Conservation (phyloP, 805 yeast species). For the Metschnikowia drakensbergensis region DNA sequence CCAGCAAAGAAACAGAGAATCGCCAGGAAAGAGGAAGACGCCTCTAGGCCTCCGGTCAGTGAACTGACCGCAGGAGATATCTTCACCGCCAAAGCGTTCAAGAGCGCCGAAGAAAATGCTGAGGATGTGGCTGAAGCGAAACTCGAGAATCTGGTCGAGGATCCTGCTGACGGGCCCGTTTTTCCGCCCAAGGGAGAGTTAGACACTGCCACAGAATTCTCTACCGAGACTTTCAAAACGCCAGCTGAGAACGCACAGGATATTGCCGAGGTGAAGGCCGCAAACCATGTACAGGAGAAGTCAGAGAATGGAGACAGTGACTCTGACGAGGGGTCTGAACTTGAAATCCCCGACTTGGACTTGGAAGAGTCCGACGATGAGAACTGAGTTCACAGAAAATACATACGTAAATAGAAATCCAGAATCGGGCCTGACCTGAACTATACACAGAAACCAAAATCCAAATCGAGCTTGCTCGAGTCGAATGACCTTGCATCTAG, state of each 20-base stretch:
- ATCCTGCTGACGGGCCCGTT: not conserved
- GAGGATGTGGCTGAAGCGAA: constrained; percentile 7
- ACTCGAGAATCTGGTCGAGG: constrained; percentile 8
- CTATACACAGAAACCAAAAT: no score
- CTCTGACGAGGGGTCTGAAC: constrained; percentile 38
- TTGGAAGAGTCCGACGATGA: constrained; percentile 43
- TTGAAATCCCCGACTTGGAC: constrained; percentile 49
- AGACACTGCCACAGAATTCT: not conserved
- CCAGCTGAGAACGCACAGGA: constrained; percentile 3
- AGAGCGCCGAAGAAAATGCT: not conserved
- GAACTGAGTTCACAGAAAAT: not conserved
- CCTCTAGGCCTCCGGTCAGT: not conserved
- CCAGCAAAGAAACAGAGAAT: not conserved
- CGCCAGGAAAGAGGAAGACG: not conserved
- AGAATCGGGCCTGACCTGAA: no score
- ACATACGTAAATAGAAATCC: not conserved
- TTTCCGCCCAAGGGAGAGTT: not conserved
- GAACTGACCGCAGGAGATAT: not conserved
- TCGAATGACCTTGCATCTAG: no score
- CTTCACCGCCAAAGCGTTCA: constrained; percentile 6
- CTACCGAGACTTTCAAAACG: constrained; percentile 5
- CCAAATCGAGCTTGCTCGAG: no score
- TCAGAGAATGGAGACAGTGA: constrained; percentile 8
- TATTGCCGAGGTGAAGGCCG: constrained; percentile 3
- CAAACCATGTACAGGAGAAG: not conserved